Base-by-base conservation (phyloP, 225 moss, liverwort and hornwort genomes). In the Ulota crispa region DNA sequence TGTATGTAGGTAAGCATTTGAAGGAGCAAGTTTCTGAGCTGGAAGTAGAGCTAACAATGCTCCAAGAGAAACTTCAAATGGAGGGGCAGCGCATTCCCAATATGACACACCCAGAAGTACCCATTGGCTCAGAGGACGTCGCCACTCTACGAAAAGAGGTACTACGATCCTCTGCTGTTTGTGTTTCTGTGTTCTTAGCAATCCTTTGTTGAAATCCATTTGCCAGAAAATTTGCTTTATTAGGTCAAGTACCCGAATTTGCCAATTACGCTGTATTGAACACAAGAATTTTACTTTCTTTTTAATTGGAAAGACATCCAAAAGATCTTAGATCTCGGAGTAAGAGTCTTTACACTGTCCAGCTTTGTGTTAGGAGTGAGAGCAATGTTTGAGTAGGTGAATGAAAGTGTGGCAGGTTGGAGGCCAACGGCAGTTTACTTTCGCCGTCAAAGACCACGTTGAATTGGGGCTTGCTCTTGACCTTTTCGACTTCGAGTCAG, bases 41-140 rank as follows among this genome's bases (percentile, higher is more conserved):
- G 78, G 99, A 99, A 89, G 85, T 85, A 72, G 88, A 92, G 73
- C 84, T 96, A 41, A 89, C 90, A 71, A 60, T 83, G 52, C 84
- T 99, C 20, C 89, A 85, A 64, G 99, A 96, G 83, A 92, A 87
- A 56, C 86, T 99, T 61, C 99, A 99, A 88, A 78, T 85, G 72
- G 96, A 99, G 83, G 99, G 96, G 59, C 99, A 99, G 86, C 92
- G 92, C 34, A 99, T 99, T 70, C 99, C 99, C 13, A 99, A 82
- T 61, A 82, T 76, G 68, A 96, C 99, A 24, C 99, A 99, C 80
- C 99, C 99, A 12, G 87, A 87, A 75, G 96, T 94, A 68, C 99
- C 99, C 28, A 68, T 99, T 79, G 99, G 99, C 80, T 91, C 96
- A 36, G 96, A 96, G 85, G 93, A 93, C 76, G 83, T 90, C 32